Evolutionary conservation across 768 basidiomycete species (phyloP), one percentile per base, ranked within the genome.

Genomic region (Macrolepiota dolichaula): DNA sequence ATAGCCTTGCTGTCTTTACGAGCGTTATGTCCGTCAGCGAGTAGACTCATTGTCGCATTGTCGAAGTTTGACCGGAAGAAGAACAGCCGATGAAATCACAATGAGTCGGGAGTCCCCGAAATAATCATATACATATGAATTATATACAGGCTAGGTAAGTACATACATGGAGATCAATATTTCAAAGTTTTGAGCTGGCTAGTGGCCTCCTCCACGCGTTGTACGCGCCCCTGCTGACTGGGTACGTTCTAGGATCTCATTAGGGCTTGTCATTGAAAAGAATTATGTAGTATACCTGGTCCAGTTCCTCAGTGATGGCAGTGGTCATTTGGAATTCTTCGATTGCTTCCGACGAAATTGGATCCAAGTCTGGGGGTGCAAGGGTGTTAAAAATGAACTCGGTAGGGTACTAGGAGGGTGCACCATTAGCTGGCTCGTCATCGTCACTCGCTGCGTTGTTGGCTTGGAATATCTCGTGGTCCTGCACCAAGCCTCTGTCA

Each of bases 401-500:
- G 2, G 40, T 24, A 1, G 9, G 24, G 4, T 11, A 36, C 47
- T 38, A 13, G 11, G 57, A 51, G 53, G 68, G 68, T 57, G 69
- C 40, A 66, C 69, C 66, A 27, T 71, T 67, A 46, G 70, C 59
- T n/a, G 63, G 55, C 5, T 62, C 61, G 52, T 25, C 42, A n/a
- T 67, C 64, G 12, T 71, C 69, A 35, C 72, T 66, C 0, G 60
- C 35, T 27, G 68, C 54, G n/a, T 64, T 60, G 37, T 63, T 63
- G 17, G 61, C 37, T 35, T 67, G 59, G n/a, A 61, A 63, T 40
- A 59, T 58, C 10, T 57, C 59, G 5, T 55, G 38, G 61, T 76
- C 79, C 22, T 72, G 65, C 25, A 57, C 68, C 10, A 65, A 67
- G 49, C 76, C 72, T 62, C 74, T 70, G 59, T 70, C 62, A 36